These are phyloP conservation scores for Suillus decipiens DNA, from an alignment of 768 basidiomycete genomes.

Conservation along the genomic window DNA sequence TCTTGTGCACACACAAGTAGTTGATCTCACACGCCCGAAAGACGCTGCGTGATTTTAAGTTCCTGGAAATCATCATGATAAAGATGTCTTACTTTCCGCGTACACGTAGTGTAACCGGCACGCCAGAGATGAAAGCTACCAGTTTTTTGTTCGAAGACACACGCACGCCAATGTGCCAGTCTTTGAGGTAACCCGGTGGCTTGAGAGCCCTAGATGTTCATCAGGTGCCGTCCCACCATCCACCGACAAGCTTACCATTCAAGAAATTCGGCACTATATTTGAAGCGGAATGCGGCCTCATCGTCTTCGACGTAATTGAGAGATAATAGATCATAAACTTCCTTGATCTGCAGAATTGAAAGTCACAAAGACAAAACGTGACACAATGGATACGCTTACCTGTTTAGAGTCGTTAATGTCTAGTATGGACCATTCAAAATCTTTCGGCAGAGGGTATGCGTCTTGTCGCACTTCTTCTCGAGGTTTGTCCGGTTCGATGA, in stretches of 20 bases:
- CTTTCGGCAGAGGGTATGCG: constrained; percentile 84
- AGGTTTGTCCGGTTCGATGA: constrained; percentile 81
- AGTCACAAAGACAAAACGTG: constrained; percentile 6
- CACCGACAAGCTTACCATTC: constrained; percentile 61
- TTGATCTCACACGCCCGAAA: constrained; percentile 90
- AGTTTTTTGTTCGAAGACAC: constrained; percentile 89
- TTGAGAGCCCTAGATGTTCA: constrained; percentile 74
- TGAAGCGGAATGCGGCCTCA: constrained; percentile 94
- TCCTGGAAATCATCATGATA: constrained; percentile 1
- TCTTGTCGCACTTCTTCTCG: constrained; percentile 83
- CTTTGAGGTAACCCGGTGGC: constrained; percentile 88
- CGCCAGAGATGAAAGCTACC: constrained; percentile 94
- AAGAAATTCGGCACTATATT: constrained; percentile 93
- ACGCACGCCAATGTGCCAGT: constrained; percentile 97
- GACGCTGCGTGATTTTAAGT: constrained; percentile 42
- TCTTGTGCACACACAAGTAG: constrained; percentile 97
- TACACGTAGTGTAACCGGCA: constrained; percentile 85
- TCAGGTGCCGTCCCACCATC: neutral
- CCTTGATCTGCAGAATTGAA: constrained; percentile 61
- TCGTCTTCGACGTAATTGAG: constrained; percentile 97
- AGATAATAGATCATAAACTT: constrained; percentile 90
- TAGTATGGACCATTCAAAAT: constrained; percentile 88
- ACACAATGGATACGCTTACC: constrained; percentile 40
- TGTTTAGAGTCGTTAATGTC: constrained; percentile 78
- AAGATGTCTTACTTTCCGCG: constrained; percentile 66